Evolutionary conservation across 2,329 filamentous ascomycete species (phyloP), one percentile per base, ranked within the genome.

Genomic region (Ascomycota sp.): DNA sequence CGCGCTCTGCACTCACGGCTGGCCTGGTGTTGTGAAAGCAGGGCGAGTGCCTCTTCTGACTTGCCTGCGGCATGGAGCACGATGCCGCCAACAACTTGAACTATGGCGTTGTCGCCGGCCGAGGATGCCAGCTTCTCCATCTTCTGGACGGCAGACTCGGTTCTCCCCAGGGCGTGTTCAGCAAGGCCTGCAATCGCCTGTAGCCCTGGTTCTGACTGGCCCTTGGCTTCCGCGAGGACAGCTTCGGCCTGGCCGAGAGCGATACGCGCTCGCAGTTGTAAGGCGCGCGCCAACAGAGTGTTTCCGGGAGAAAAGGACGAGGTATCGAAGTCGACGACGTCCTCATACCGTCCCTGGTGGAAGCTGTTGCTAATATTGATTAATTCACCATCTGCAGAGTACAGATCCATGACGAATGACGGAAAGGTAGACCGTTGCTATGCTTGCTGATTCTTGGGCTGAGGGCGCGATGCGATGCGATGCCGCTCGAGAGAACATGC

Each of bases 251-350:
- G 72, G 35, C 82, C 81, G 7, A 86, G 68, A 34, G 83, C 83
- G 47, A 92, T 72, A 50, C 76, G 76, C 30, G 86, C 74, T 51
- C 89, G 80, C 41, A 86, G 71, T 51, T 76, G 66, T 36, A 95
- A 70, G 31, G 92, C 60, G 37, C 74, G 74, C 29, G 80, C 78
- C 30, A 81, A 71, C 10, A 83, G 64, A 32, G 65, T 64, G 58
- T 93, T 93, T 47, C 77, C 72, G 41, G 73, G 44, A 31, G 80
- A 89, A 49, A 95, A 76, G 38, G 73, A 64, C 6, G 76, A 72
- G 30, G 73, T 76, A 55, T 91, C 77, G 58, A 83, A 92, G 59
- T 89, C 76, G 55, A 91, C 56, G 41, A 91, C 84, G 49, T 76
- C 66, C 49, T 80, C 68, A 65, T 81, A 92, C 62, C 92, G 84